Percentiles rank a stretch among this genome's conserved stretches.
phyloP scores from a whole-genome alignment of 139 green algal genomes.

The Tetradesmus lagerheimii region DNA sequence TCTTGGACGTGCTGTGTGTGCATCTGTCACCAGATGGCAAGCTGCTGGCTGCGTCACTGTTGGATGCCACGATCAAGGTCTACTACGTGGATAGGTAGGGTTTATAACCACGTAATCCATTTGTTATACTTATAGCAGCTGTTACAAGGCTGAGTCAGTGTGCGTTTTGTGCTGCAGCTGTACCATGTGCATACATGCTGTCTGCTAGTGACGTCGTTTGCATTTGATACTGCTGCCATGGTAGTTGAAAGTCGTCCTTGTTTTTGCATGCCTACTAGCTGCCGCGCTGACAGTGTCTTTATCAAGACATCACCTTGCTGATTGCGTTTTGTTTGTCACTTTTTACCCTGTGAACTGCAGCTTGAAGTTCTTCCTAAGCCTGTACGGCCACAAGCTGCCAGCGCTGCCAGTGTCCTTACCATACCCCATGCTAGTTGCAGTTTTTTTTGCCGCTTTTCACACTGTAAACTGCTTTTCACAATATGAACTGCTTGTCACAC shows the following conservation, averaged over 20 bases:
- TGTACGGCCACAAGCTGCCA: constrained; percentile 94
- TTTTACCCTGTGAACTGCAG: constrained; percentile 28
- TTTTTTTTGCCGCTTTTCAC: not conserved
- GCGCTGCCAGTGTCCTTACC: not conserved
- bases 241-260: too few species aligned
- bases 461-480: not conserved
- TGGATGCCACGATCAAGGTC: constrained; percentile 96
- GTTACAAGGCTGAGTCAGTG: too few species aligned
- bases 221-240: too few species aligned
- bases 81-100: constrained; percentile 56
- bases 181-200: too few species aligned
- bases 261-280: too few species aligned
- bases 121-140: too few species aligned
- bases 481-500: not conserved
- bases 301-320: too few species aligned
- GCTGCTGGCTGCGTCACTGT: constrained; percentile 91
- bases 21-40: constrained; percentile 87
- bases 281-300: too few species aligned
- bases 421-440: not conserved
- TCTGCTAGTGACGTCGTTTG: too few species aligned
- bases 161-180: too few species aligned
- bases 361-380: constrained; percentile 97
- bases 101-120: not conserved
- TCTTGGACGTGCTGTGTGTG: constrained; percentile 58
- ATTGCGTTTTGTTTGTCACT: not conserved